Conservation (phyloP, 2,329 filamentous ascomycete genomes). For the Colletotrichum chlorophyti region DNA sequence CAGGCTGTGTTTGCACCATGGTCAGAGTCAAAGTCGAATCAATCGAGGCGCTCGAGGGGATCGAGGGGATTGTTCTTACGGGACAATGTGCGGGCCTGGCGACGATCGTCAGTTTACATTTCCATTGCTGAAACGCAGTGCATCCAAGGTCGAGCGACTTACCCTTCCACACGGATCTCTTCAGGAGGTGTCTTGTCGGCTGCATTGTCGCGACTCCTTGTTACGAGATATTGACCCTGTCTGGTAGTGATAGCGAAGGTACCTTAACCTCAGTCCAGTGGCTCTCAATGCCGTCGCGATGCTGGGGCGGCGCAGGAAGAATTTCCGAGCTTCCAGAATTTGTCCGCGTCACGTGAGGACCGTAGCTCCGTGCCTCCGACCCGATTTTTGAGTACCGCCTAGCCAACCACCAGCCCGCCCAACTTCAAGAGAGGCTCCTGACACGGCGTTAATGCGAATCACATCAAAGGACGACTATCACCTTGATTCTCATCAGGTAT, state of each 20-base stretch:
- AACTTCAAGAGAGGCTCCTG: too few species aligned
- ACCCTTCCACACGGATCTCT: constrained; percentile 92
- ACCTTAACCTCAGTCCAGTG: too few species aligned
- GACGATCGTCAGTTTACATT: not conserved
- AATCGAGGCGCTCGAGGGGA: constrained; percentile 11
- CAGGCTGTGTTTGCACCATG: constrained; percentile 49
- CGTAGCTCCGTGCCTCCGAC: not conserved
- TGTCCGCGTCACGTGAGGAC: constrained; percentile 16
- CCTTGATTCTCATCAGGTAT: too few species aligned
- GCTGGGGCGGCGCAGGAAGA: constrained; percentile 13
- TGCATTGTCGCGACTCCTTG: constrained; percentile 59
- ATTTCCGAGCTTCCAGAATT: constrained; percentile 25
- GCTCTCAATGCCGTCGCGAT: not conserved
- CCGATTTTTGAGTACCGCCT: not conserved
- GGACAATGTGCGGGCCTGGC: constrained; percentile 59
- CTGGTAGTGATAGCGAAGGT: constrained; percentile 1
- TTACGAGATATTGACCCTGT: constrained; percentile 1
- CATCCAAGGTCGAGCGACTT: constrained; percentile 32
- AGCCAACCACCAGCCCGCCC: not conserved
- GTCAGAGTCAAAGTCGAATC: constrained; percentile 34
- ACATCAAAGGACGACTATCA: too few species aligned
- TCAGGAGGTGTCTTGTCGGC: constrained; percentile 70
- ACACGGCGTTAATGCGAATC: too few species aligned
- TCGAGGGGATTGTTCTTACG: constrained; percentile 48
- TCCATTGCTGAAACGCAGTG: not conserved